phyloP scores from a whole-genome alignment of 306 rosid species.

The Quercus gilva region DNA sequence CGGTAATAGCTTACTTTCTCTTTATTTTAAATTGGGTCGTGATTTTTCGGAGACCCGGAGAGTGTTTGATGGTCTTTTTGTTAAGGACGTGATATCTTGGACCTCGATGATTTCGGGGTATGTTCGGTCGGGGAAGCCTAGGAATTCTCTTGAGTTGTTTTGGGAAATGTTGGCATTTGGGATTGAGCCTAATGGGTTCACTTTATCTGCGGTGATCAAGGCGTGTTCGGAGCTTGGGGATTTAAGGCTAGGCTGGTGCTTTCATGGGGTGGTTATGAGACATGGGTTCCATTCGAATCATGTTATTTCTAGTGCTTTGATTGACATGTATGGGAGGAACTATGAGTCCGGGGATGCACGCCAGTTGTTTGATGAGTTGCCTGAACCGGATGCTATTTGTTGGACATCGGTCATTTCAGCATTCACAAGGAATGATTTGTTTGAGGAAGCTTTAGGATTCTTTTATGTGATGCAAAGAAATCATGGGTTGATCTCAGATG shows the following conservation, averaged over 20 bases:
- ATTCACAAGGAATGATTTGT: conserved; percentile 61
- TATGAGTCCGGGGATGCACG: conserved; percentile 40
- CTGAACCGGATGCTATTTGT: conserved; percentile 51
- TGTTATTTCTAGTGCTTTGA: conserved; percentile 53
- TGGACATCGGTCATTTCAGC: conserved; percentile 77
- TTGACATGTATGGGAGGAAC: conserved; percentile 78
- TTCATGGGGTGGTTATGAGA: conserved; percentile 50
- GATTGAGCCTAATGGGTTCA: conserved; percentile 63
- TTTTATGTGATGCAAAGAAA: conserved; percentile 51
- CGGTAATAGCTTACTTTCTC: conserved; percentile 74
- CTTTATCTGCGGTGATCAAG: conserved; percentile 69
- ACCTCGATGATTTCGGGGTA: conserved; percentile 76
- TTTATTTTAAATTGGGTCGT: conserved; percentile 62
- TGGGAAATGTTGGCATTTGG: conserved; percentile 47
- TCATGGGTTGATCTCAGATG: conserved; percentile 53
- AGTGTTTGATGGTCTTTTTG: conserved; percentile 50
- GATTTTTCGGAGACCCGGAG: conserved; percentile 42
- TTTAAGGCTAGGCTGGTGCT: conserved; percentile 42
- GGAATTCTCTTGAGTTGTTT: conserved; percentile 36
- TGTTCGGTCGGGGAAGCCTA: conserved; percentile 42
- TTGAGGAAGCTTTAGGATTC: conserved; percentile 48
- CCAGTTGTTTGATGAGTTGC: conserved; percentile 63
- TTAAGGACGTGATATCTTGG: conserved; percentile 81
- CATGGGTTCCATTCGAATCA: conserved; percentile 53
- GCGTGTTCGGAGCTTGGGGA: conserved; percentile 55